Evolutionary conservation across 805 yeast species (phyloP).

Genomic region (Candida palmyrensis): DNA sequence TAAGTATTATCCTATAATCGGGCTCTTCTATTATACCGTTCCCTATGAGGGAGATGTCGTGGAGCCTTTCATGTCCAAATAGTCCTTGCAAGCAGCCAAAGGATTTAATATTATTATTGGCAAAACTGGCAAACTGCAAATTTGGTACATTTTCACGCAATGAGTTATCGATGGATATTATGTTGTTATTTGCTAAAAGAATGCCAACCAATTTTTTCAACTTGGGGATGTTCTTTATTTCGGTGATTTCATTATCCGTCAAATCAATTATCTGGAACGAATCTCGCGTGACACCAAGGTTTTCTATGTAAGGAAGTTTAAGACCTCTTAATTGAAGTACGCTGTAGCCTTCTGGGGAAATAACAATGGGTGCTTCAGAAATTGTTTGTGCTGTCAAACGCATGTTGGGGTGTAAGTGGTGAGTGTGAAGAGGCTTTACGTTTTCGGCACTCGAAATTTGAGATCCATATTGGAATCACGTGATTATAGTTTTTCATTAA

Average conservation of each 20-base stretch:
- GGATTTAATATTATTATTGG: constrained; percentile 45
- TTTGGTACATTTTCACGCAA: constrained; percentile 37
- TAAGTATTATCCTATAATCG: constrained; percentile 54
- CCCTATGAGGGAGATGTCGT: constrained; percentile 47
- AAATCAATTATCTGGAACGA: constrained; percentile 58
- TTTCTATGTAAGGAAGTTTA: constrained; percentile 30
- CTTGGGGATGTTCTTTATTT: constrained; percentile 46
- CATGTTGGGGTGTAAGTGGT: no score
- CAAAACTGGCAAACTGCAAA: constrained; percentile 47
- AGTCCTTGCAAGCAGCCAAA: constrained; percentile 40
- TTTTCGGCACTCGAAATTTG: no score
- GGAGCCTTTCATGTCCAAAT: constrained; percentile 35
- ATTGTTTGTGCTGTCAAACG: constrained; percentile 30
- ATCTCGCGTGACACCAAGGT: constrained; percentile 25
- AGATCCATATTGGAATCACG: no score
- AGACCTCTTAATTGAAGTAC: constrained; percentile 31
- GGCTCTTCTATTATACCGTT: constrained; percentile 50
- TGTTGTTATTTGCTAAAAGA: constrained; percentile 59
- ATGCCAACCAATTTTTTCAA: constrained; percentile 44
- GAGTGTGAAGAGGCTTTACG: no score
- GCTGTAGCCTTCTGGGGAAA: constrained; percentile 31
- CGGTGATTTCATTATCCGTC: constrained; percentile 65
- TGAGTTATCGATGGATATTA: constrained; percentile 29
- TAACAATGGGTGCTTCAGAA: constrained; percentile 23
- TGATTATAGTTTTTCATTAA: no score